Conservation (phyloP, 495 filamentous ascomycete genomes). For the Viridothelium virens region DNA sequence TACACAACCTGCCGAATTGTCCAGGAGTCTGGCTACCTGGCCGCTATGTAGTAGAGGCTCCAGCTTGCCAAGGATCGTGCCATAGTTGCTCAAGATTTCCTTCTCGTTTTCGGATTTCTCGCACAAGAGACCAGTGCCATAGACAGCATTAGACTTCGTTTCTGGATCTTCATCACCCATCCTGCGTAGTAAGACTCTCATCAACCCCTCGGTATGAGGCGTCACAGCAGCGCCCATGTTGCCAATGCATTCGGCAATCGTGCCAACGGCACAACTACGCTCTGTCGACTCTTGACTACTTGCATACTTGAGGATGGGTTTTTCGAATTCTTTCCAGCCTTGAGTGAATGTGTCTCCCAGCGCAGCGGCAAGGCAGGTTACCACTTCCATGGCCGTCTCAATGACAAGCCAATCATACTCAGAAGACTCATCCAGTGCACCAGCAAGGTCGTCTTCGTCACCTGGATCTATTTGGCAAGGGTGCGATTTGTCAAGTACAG, state of each 20-base stretch:
- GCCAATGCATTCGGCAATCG: slow-evolving; percentile 84
- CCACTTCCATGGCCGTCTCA: slow-evolving; percentile 84
- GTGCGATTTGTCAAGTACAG: slow-evolving; percentile 80
- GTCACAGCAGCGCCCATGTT: slow-evolving; percentile 74
- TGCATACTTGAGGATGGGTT: slow-evolving; percentile 79
- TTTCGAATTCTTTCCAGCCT: slow-evolving; percentile 89
- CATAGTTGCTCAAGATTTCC: slow-evolving; percentile 64
- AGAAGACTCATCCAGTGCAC: slow-evolving; percentile 68
- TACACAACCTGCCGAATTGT: slow-evolving; percentile 91
- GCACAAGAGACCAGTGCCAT: slow-evolving; percentile 76
- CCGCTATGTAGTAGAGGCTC: slow-evolving; percentile 72
- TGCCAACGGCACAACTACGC: slow-evolving; percentile 79
- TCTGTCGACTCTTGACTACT: slow-evolving; percentile 76
- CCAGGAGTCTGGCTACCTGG: slow-evolving; percentile 58
- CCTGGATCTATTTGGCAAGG: slow-evolving; percentile 81
- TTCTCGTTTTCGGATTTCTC: slow-evolving; percentile 65
- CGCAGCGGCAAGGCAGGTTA: slow-evolving; percentile 72
- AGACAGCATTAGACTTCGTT: slow-evolving; percentile 90
- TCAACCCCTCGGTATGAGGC: slow-evolving; percentile 60
- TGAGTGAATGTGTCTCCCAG: slow-evolving; percentile 75
- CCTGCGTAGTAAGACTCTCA: slow-evolving; percentile 78
- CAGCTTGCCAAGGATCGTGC: slow-evolving; percentile 68
- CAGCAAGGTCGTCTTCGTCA: slow-evolving; percentile 53
- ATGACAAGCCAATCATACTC: slow-evolving; percentile 97
- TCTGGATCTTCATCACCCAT: slow-evolving; percentile 83